Evolutionary conservation across 345 rosid genomes (phyloP).

Genomic region (Eucalyptus dawsonii): DNA sequence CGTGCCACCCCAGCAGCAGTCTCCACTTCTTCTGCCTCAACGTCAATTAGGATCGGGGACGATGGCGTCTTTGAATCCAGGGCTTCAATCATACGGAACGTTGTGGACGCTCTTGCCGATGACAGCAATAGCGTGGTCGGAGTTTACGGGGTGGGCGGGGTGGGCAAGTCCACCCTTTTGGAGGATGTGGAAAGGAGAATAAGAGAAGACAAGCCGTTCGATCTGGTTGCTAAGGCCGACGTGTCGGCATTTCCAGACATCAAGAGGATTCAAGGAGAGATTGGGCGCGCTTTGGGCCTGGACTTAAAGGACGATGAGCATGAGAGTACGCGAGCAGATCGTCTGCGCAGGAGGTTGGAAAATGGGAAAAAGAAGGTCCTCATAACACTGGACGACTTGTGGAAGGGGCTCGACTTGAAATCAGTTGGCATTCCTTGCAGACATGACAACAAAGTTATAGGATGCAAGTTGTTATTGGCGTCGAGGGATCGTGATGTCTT

Average conservation of each 20-base stretch:
- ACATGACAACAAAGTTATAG: too few species aligned
- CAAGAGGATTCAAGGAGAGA: not conserved
- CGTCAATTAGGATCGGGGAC: not conserved
- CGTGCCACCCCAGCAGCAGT: fast-evolving
- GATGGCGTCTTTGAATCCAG: not conserved
- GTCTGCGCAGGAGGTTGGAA: not conserved
- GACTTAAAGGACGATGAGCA: not conserved
- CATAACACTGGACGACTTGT: not conserved
- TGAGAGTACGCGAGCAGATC: not conserved
- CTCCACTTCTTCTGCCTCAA: not conserved
- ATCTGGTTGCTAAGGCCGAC: not conserved
- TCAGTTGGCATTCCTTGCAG: too few species aligned
- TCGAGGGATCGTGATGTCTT: not conserved
- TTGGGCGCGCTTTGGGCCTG: not conserved
- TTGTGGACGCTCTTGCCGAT: not conserved
- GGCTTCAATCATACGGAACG: not conserved
- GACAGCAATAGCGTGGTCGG: not conserved
- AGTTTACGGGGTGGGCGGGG: not conserved
- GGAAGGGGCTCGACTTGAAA: too few species aligned
- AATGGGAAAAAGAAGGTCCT: not conserved
- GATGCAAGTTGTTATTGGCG: not conserved
- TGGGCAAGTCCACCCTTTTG: not conserved
- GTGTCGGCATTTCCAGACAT: not conserved
- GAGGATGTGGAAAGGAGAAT: not conserved
- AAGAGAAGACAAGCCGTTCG: not conserved